Base-by-base conservation (phyloP, 495 filamentous ascomycete genomes). In the Venustampulla echinocandica region DNA sequence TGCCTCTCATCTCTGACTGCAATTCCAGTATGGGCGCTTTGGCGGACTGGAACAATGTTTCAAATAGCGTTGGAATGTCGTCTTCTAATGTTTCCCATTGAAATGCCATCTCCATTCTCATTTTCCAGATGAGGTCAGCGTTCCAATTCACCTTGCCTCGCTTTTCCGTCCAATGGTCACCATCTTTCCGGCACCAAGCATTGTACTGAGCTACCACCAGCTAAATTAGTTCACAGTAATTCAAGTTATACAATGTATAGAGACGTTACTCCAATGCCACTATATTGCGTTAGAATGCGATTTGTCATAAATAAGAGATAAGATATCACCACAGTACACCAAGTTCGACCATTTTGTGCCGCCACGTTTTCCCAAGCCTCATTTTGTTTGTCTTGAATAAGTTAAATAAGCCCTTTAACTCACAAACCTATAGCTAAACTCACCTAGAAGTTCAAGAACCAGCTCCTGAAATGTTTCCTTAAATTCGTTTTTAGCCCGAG, bases 91-190 rank as follows among this genome's bases (percentile, higher is more conserved):
- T 15, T 19, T 44, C 43, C 57, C 57, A 60, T 36, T 54, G 50
- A 36, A 25, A 54, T 11, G 43, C 50, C 20, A 54, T 23, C 42
- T 57, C 54, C 32, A 39, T 36, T 30, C 54, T 44, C 57, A 57
- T 57, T 43, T 57, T 57, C 57, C 54, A 57, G 37, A 57, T 52
- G n/a, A 60, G 42, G 18, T 52, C 39, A 22, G 42, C 33, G 46
- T 60, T 60, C 57, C 57, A 60, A 28, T 60, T 45, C 13, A 50
- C 18, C 14, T 35, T 10, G 14, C 36, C 44, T 4, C 38, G 44
- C 30, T 57, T 57, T 6, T 11, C 6, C 1, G 54, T 54, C 14
- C 0, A 0, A 34, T 57, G 54, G 34, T 50, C 23, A 19, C 54
- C 54, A 33, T 57, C 47, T 13, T 54, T 47, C 33, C 25, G 15